These are phyloP conservation scores for Alloascoidea hylecoeti DNA, from an alignment of 805 yeast genomes.

Conservation along the genomic window DNA sequence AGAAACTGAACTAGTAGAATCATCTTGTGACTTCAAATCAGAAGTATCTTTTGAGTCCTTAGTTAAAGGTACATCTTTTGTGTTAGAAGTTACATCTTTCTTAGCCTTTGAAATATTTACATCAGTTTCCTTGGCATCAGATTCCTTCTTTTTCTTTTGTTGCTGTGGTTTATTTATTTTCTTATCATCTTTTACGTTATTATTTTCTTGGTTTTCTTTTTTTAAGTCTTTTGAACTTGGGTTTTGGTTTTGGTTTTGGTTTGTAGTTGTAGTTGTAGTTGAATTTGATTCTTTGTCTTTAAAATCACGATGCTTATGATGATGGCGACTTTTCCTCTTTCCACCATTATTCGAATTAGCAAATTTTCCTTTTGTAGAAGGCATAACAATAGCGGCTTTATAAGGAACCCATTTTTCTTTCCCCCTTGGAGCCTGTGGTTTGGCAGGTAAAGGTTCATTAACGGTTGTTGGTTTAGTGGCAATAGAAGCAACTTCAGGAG, in stretches of 20 bases:
- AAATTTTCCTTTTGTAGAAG: slow-evolving; percentile 14
- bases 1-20: neutral
- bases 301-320: slow-evolving; percentile 4
- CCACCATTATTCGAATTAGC: slow-evolving; percentile 12
- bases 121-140: too few species aligned
- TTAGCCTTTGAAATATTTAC: too few species aligned
- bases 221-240: neutral
- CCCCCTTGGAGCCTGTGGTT: slow-evolving; percentile 19
- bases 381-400: slow-evolving; percentile 37
- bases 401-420: slow-evolving; percentile 68
- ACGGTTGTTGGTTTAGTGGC: neutral
- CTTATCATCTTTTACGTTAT: neutral
- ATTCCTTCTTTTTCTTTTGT: too few species aligned
- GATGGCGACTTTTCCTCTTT: slow-evolving; percentile 8
- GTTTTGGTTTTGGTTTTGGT: slow-evolving; percentile 1
- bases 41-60: too few species aligned
- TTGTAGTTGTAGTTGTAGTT: too few species aligned
- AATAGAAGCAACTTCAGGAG: neutral
- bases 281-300: too few species aligned
- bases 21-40: too few species aligned
- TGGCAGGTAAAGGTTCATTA: neutral
- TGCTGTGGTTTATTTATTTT: neutral
- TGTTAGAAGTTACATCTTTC: too few species aligned
- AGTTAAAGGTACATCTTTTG: too few species aligned
- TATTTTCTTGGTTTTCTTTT: neutral